Conservation (phyloP, 768 basidiomycete species). For the Boletus reticulatus region DNA sequence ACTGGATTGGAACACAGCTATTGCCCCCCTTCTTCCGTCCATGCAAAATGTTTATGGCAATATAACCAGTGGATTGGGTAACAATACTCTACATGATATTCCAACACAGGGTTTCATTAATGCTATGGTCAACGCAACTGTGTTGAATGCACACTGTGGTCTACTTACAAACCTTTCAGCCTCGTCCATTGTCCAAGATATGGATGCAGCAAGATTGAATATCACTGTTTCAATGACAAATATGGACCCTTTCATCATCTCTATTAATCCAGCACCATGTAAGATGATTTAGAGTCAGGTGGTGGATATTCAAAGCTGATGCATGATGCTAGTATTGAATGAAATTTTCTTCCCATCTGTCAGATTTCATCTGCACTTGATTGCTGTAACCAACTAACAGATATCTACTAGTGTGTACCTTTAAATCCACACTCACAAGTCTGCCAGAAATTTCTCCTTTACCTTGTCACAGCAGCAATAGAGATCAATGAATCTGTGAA, state of each 20-base stretch:
- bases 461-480: neutral
- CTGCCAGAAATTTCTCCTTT: neutral
- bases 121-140: too few species aligned
- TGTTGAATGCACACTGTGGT: too few species aligned
- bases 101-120: too few species aligned
- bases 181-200: too few species aligned
- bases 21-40: too few species aligned
- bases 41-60: too few species aligned
- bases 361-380: neutral
- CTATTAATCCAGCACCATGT: neutral
- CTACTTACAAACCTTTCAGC: too few species aligned
- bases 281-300: neutral
- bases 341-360: neutral
- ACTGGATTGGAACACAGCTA: too few species aligned
- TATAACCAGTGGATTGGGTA: too few species aligned
- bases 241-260: neutral
- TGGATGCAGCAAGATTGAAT: too few species aligned
- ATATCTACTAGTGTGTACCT: neutral
- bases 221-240: neutral
- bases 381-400: neutral
- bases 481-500: neutral
- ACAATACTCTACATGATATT: too few species aligned
- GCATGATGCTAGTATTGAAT: neutral
- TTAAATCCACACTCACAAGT: neutral
- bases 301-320: neutral